phyloP scores from a whole-genome alignment of 306 rosid genomes.

The Cicer judaicum region DNA sequence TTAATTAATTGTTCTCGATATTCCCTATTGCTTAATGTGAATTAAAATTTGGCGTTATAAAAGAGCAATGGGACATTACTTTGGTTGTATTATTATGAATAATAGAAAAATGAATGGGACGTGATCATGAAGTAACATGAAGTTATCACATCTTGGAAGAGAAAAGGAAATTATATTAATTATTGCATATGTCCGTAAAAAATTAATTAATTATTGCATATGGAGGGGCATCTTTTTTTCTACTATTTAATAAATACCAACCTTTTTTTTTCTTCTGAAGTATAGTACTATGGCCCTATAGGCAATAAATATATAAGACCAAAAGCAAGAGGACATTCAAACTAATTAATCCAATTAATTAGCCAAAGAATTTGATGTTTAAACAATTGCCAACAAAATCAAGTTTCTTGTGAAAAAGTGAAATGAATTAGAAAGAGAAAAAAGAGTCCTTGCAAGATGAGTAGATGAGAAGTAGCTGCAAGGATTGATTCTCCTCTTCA shows the following conservation, averaged over 20 bases:
- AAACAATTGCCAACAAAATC: constrained; percentile 42
- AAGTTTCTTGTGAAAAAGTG: constrained; percentile 46
- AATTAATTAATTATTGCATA: constrained; percentile 34
- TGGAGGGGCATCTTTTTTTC: constrained; percentile 47
- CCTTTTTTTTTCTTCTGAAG: constrained; percentile 6
- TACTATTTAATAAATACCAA: constrained; percentile 38
- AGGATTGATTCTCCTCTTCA: constrained; percentile 58
- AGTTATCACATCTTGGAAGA: constrained; percentile 47
- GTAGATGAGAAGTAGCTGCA: constrained; percentile 61
- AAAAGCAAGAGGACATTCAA: constrained; percentile 42
- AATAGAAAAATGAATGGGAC: constrained; percentile 52
- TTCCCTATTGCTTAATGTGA: constrained; percentile 42
- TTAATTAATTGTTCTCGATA: constrained; percentile 31
- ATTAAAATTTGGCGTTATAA: constrained; percentile 39
- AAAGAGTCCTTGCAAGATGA: constrained; percentile 43
- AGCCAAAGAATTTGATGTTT: constrained; percentile 38
- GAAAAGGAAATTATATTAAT: constrained; percentile 22
- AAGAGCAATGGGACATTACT: constrained; percentile 35
- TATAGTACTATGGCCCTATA: constrained; percentile 20
- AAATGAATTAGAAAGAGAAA: constrained; percentile 36
- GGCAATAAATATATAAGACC: constrained; percentile 36
- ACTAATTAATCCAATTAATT: constrained; percentile 41
- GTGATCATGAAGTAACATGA: constrained; percentile 52
- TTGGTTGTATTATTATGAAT: constrained; percentile 43
- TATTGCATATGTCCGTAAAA: constrained; percentile 33